Percentiles rank a stretch among this genome's conserved stretches.
phyloP scores from a whole-genome alignment of 2,329 filamentous ascomycete species.

The Calonectria henricotiae region DNA sequence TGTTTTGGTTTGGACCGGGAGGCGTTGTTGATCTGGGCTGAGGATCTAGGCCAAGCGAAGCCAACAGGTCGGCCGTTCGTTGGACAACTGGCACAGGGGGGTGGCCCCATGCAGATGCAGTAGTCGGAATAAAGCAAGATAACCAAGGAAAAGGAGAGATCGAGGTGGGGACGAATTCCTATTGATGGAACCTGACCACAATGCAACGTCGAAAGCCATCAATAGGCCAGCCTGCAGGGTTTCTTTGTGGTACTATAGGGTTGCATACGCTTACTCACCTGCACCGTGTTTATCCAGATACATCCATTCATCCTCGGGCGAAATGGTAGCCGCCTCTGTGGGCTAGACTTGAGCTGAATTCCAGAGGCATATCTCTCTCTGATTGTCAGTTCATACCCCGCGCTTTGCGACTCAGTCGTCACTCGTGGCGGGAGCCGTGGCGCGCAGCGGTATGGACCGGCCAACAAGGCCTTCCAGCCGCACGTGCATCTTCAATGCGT shows the following conservation, averaged over 20 bases:
- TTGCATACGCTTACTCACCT: constrained; percentile 22
- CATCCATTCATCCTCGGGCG: not conserved
- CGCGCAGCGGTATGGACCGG: constrained; percentile 4
- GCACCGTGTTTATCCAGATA: constrained; percentile 4
- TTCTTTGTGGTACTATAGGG: constrained; percentile 25
- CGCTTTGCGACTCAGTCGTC: not conserved
- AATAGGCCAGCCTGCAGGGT: constrained; percentile 6
- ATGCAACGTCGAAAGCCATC: constrained; percentile 21
- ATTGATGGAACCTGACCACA: constrained; percentile 27
- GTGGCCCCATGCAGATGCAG: constrained; percentile 23
- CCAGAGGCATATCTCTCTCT: not conserved
- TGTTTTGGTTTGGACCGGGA: not conserved
- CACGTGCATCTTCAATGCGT: constrained; percentile 13
- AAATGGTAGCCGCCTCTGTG: not conserved
- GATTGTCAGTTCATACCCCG: not conserved
- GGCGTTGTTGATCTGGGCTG: constrained; percentile 5
- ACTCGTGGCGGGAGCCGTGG: not conserved
- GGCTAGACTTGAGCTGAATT: not conserved
- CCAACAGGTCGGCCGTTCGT: not conserved
- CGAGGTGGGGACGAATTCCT: constrained; percentile 20
- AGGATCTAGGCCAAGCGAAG: constrained; percentile 22
- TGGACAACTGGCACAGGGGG: constrained; percentile 21
- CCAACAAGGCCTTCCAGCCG: constrained; percentile 11
- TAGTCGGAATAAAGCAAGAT: constrained; percentile 4
- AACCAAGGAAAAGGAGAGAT: constrained; percentile 12